Conservation (phyloP, 2,329 filamentous ascomycete genomes). For the Elsinoe australis region DNA sequence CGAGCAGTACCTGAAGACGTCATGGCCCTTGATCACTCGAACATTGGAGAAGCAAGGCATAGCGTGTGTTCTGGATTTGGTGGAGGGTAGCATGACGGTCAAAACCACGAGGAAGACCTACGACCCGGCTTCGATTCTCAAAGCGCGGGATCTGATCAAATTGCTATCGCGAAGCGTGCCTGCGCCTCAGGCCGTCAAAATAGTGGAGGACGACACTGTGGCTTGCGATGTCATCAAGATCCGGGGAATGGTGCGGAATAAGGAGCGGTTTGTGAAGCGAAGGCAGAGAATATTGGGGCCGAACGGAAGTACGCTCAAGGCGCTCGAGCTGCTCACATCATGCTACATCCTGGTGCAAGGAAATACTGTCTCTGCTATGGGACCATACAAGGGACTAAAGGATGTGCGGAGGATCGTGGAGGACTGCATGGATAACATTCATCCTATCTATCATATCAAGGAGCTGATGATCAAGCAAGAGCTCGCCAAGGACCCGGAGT, state of each 20-base stretch:
- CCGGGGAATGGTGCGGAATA: conserved; percentile 78
- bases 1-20: conserved; percentile 85
- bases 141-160: conserved; percentile 90
- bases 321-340: conserved; percentile 80
- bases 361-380: conserved; percentile 90
- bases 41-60: conserved; percentile 81
- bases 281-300: conserved; percentile 88
- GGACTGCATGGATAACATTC: conserved; percentile 95
- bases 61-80: conserved; percentile 83
- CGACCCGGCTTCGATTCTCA: conserved; percentile 87
- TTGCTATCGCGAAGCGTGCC: conserved; percentile 85
- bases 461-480: conserved; percentile 91
- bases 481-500: conserved; percentile 77
- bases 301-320: conserved; percentile 85
- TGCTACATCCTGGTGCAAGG: conserved; percentile 95
- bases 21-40: conserved; percentile 85
- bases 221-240: conserved; percentile 97
- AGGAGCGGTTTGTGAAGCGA: conserved; percentile 91
- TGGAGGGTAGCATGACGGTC: conserved; percentile 94
- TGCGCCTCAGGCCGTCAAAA: conserved; percentile 85
- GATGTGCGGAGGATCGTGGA: conserved; percentile 83
- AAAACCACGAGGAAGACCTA: conserved; percentile 88
- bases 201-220: conserved; percentile 74
- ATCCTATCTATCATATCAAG: conserved; percentile 88
- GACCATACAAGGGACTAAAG: conserved; percentile 85